Evolutionary conservation across 805 yeast species (phyloP), one percentile per base, ranked within the genome.

Genomic region (Metschnikowia proteae): DNA sequence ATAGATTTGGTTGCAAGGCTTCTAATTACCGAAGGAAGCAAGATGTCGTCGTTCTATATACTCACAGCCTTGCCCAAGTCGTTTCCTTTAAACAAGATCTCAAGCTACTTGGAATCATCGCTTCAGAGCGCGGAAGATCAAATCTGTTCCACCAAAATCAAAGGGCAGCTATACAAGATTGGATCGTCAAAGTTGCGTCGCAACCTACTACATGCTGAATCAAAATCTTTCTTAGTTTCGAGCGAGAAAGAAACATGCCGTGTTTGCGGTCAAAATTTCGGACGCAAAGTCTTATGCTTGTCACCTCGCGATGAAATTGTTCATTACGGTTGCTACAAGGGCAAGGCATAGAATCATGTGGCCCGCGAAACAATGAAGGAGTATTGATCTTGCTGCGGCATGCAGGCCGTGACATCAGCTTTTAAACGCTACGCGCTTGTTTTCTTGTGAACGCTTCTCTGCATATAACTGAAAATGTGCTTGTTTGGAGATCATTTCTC

Each of bases 221-320:
- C 71, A 61, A 53, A 65, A 48, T 57, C 68, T 58, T 63, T 67
- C 66, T 2, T 61, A 54, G 41, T 77, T 9, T 74, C 77, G 10
- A 70, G 73, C 17, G 65, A 64, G 11, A 62, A 60, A 32, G 68
- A 74, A 32, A 62, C 62, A n/a, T 88, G 96, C 60, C 58, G 65
- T 2, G 72, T 81, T 13, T 88, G 96, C 64, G 66, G 70, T 23
- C 82, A 81, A 55, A 62, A 69, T 9, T 66, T 85, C 31, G 84
- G 83, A 3, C 73, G 72, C 52, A 74, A 80, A 41, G 80, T 84
- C 1, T 65, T 82, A 30, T 71, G 80, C 39, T 75, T 76, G 25
- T 70, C 71, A 32, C 78, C 78, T 0, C 68, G 73, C 39, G 68
- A 66, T 27, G 60, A 64, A 3, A 71, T 79, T 4, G 75, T 80